These are phyloP conservation scores for Aspergillus ochraceus DNA, from an alignment of 2,329 filamentous ascomycete genomes.

Conservation along the genomic window DNA sequence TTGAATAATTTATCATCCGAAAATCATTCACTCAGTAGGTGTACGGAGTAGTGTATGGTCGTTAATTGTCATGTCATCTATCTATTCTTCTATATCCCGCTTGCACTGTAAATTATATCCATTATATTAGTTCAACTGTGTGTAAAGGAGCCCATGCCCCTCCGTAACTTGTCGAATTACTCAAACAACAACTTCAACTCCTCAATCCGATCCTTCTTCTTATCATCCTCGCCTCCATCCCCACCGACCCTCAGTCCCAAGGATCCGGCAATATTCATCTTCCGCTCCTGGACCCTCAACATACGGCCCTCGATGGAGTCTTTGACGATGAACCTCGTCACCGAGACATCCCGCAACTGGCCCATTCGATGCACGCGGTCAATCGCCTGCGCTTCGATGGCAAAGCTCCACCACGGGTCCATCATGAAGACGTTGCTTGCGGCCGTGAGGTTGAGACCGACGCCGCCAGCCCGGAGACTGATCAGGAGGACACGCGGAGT, in stretches of 20 bases:
- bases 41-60: neutral
- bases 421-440: conserved; percentile 96
- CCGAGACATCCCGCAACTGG: conserved; percentile 79
- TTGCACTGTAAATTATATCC: neutral
- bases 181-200: conserved; percentile 86
- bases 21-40: neutral
- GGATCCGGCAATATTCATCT: conserved; percentile 84
- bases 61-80: neutral
- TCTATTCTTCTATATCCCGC: neutral
- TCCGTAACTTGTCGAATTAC: conserved; percentile 13
- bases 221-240: conserved; percentile 85
- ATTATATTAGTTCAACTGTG: neutral
- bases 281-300: conserved; percentile 88
- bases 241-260: conserved; percentile 95
- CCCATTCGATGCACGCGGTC: conserved; percentile 98
- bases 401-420: conserved; percentile 99
- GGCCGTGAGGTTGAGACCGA: conserved; percentile 87
- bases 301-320: conserved; percentile 94
- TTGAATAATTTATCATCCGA: neutral
- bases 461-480: conserved; percentile 84
- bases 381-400: conserved; percentile 94
- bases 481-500: conserved; percentile 67
- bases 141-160: neutral
- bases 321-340: conserved; percentile 84
- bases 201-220: conserved; percentile 83